Evolutionary conservation across 1,139 yeast species (phyloP).

Genomic region (Scheffersomyces insectosa): DNA sequence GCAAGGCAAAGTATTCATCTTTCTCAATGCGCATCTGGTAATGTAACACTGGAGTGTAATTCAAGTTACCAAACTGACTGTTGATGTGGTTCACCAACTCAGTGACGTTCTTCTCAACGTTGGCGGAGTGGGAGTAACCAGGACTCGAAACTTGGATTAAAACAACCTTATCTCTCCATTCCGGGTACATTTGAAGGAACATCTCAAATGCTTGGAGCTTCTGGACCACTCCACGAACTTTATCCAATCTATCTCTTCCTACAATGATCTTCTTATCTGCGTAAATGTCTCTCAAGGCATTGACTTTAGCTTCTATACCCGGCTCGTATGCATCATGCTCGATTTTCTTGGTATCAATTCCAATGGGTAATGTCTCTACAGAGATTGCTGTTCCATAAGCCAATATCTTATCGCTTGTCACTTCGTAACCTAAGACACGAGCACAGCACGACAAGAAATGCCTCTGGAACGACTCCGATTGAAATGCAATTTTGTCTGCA

Average conservation of each 20-base stretch:
- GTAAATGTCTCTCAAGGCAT: slow-evolving; percentile 64
- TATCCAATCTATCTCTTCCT: slow-evolving; percentile 80
- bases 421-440: slow-evolving; percentile 73
- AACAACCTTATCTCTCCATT: slow-evolving; percentile 86
- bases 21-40: slow-evolving; percentile 87
- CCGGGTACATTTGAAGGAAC: slow-evolving; percentile 86
- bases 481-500: slow-evolving; percentile 83
- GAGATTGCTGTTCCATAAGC: slow-evolving; percentile 78
- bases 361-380: slow-evolving; percentile 79
- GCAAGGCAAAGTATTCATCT: slow-evolving; percentile 84
- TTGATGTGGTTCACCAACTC: slow-evolving; percentile 81
- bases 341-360: slow-evolving; percentile 71
- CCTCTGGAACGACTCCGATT: slow-evolving; percentile 79
- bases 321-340: slow-evolving; percentile 56
- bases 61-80: slow-evolving; percentile 76
- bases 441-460: slow-evolving; percentile 91
- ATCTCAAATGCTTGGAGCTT: slow-evolving; percentile 79
- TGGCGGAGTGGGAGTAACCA: slow-evolving; percentile 55
- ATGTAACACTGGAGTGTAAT: slow-evolving; percentile 84
- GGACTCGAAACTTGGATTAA: slow-evolving; percentile 92
- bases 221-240: slow-evolving; percentile 81
- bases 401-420: slow-evolving; percentile 55
- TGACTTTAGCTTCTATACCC: slow-evolving; percentile 37
- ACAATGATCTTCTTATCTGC: slow-evolving; percentile 74
- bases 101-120: slow-evolving; percentile 74